Evolutionary conservation across 2,329 filamentous ascomycete species (phyloP), one percentile per base, ranked within the genome.

Genomic region (Sclerotiophoma versabilis): DNA sequence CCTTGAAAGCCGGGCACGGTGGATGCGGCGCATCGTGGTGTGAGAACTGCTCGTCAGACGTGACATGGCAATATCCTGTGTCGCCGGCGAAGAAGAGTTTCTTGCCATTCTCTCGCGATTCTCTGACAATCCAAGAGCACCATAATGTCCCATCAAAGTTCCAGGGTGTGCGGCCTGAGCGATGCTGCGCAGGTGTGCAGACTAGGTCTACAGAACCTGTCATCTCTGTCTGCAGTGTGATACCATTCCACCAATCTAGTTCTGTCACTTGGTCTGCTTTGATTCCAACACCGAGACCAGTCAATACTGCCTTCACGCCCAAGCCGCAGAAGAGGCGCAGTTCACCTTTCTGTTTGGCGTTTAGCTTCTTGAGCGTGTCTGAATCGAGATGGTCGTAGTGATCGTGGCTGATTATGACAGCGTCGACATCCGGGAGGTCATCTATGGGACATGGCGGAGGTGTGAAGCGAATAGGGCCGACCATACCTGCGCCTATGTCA

Each of bases 351-450:
- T 74, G 73, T 26, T 68, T 71, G 33, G 57, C 59, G 58, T 78
- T 78, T 15, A 81, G 59, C 20, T 73, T 65, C 52, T 64, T 73
- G 32, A 85, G 66, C 0, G 80, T 80, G 15, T 75, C 70, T 5
- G 74, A 68, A 55, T 84, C 81, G 43, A 84, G 73, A 54, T 85
- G 83, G 58, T 85, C 82, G 59, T 83, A 84, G 62, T 85, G 83
- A 58, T 84, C 81, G 64, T 85, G 83, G 48, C 78, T 81, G 41
- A 85, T 82, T 52, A 77, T 70, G 3, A 85, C 75, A 2, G 80
- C 64, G 49, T 85, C 82, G 9, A 84, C 70, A 2, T 80, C 75
- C 0, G 83, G 82, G 2, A 84, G 63, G 15, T 83, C 80, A 2
- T 79, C 71, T 2, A 83, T 60, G 0, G 65, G 60, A 62, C 82